These are phyloP conservation scores for Baudoinia panamericana DNA, from an alignment of 495 filamentous ascomycete species.

Conservation along the genomic window DNA sequence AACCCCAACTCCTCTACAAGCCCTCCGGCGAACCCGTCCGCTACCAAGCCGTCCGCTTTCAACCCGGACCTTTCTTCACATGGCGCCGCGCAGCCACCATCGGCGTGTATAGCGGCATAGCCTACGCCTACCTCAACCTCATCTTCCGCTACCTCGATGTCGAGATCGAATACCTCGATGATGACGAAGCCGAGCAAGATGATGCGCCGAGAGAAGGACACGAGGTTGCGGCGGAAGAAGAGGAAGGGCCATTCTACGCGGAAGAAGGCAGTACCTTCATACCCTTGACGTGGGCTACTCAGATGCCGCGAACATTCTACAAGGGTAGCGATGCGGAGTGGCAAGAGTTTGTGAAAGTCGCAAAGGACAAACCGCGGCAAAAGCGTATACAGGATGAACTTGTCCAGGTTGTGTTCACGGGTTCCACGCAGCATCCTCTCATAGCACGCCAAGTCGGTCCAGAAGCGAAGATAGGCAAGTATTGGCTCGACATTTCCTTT, in stretches of 20 bases:
- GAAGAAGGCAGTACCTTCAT: conserved; percentile 43
- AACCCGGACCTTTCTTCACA: conserved; percentile 20
- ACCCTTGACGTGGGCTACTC: conserved; percentile 44
- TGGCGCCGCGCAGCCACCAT: conserved; percentile 4
- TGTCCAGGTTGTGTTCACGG: conserved; percentile 31
- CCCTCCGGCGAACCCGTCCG: conserved; percentile 11
- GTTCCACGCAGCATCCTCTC: conserved; percentile 12
- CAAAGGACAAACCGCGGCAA: conserved; percentile 37
- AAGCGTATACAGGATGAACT: conserved; percentile 42
- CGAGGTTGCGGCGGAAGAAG: conserved; percentile 16
- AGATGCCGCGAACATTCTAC: conserved; percentile 41
- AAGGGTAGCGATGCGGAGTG: conserved; percentile 55
- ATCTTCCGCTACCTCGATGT: conserved; percentile 13
- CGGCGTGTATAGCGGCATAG: conserved; percentile 12
- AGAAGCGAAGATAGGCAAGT: conserved; percentile 35
- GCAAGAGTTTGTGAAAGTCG: conserved; percentile 48
- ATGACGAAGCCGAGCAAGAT: conserved; percentile 14
- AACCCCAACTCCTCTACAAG: neutral
- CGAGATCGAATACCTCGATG: conserved; percentile 15
- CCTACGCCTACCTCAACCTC: conserved; percentile 11
- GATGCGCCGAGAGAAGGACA: conserved; percentile 7
- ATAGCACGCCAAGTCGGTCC: conserved; percentile 35
- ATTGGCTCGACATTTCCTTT: conserved; percentile 49
- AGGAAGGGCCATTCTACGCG: conserved; percentile 21
- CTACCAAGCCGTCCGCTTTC: conserved; percentile 23